Evolutionary conservation across 768 basidiomycete species (phyloP).

Genomic region (Hemileccinum rubropunctum): DNA sequence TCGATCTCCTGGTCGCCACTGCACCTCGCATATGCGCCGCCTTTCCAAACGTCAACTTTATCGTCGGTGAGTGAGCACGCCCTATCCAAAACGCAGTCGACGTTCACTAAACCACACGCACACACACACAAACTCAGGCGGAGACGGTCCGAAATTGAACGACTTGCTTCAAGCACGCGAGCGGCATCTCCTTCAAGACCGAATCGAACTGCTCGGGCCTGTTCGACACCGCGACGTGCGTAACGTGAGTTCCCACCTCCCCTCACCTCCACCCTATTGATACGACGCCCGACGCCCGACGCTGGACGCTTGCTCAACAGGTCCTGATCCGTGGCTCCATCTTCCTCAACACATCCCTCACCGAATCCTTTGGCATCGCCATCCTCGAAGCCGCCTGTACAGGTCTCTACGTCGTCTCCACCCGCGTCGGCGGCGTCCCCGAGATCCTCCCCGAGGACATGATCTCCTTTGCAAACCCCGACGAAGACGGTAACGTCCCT

Average conservation of each 20-base stretch:
- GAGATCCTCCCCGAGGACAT: constrained; percentile 92
- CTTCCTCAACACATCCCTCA: constrained; percentile 93
- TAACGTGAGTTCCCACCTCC: constrained; percentile 45
- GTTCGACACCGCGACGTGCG: constrained; percentile 82
- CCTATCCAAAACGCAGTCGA: not conserved
- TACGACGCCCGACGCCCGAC: too few relatives aligned
- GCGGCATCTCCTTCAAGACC: constrained; percentile 83
- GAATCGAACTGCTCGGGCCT: constrained; percentile 85
- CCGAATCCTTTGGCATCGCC: constrained; percentile 96
- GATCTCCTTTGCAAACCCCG: constrained; percentile 92
- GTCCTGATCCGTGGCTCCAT: constrained; percentile 86
- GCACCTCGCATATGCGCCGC: constrained; percentile 84
- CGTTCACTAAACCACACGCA: not conserved
- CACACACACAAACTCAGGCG: constrained; percentile 48
- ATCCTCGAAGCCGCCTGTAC: constrained; percentile 96
- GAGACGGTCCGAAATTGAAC: constrained; percentile 93
- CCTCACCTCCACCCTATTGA: not conserved
- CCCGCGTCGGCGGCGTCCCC: constrained; percentile 92
- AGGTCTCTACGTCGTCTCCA: constrained; percentile 91
- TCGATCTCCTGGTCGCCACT: constrained; percentile 91
- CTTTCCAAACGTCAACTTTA: constrained; percentile 85
- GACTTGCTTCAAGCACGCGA: constrained; percentile 96
- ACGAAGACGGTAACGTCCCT: constrained; percentile 78
- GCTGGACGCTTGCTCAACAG: constrained; percentile 39
- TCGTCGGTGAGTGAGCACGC: constrained; percentile 57